phyloP scores from a whole-genome alignment of 148 eudicot genomes.

The Limonium bicolor region DNA sequence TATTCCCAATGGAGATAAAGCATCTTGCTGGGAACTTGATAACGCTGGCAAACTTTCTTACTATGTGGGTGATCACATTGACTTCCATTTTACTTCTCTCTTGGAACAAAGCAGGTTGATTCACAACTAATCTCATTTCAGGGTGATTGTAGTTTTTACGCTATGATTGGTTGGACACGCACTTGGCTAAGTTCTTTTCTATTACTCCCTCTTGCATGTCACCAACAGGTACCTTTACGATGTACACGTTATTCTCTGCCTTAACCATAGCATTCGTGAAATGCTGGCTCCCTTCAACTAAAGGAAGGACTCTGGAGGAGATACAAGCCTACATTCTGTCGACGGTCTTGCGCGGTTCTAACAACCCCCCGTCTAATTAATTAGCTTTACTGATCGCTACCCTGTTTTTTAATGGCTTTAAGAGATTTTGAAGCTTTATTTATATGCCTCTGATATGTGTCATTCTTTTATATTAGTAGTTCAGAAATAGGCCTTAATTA shows the following conservation, averaged over 20 bases:
- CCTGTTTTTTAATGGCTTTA: too few species aligned
- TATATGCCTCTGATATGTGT: too few species aligned
- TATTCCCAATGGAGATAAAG: neutral
- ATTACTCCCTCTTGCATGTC: neutral
- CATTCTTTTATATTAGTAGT: too few species aligned
- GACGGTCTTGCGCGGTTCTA: too few species aligned
- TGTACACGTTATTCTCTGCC: neutral
- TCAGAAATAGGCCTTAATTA: too few species aligned
- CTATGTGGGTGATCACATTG: neutral
- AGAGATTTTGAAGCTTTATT: too few species aligned
- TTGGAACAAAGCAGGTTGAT: neutral
- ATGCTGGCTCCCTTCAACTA: neutral
- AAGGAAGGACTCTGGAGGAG: slow-evolving; percentile 4
- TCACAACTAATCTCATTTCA: too few species aligned
- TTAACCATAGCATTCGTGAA: neutral
- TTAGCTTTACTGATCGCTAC: too few species aligned
- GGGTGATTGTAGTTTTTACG: too few species aligned
- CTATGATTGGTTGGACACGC: too few species aligned
- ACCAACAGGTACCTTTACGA: slow-evolving; percentile 1
- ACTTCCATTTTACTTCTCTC: neutral
- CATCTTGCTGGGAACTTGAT: neutral
- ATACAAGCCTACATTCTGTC: slow-evolving; percentile 1
- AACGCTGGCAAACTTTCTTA: neutral
- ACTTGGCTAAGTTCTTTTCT: too few species aligned
- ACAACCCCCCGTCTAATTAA: too few species aligned